A percentile compares a stretch with the other conserved stretches of the same genome.
phyloP scores from a whole-genome alignment of 805 yeast genomes.

The Kluyveromyces siamensis region DNA sequence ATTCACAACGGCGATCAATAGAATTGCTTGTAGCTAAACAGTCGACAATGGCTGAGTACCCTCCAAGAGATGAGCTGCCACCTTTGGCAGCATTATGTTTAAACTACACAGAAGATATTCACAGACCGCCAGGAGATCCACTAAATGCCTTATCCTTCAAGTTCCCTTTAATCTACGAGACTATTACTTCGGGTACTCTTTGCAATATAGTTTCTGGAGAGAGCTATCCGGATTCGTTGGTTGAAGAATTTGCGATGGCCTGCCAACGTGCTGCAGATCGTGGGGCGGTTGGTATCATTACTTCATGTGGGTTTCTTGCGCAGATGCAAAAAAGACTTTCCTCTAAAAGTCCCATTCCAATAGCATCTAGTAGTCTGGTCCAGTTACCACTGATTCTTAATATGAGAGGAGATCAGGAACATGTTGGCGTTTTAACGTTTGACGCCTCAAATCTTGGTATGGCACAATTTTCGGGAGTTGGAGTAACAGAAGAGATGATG shows the following conservation, averaged over 20 bases:
- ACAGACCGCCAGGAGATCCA: slow-evolving; percentile 29
- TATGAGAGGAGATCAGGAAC: slow-evolving; percentile 13
- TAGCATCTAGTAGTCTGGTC: slow-evolving; percentile 26
- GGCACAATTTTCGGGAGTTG: slow-evolving; percentile 25
- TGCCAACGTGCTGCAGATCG: slow-evolving; percentile 18
- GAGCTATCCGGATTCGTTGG: slow-evolving; percentile 18
- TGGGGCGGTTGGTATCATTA: slow-evolving; percentile 29
- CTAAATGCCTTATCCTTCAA: slow-evolving; percentile 16
- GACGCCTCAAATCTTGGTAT: slow-evolving; percentile 19
- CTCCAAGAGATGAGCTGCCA: slow-evolving; percentile 12
- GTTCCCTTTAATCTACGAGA: slow-evolving; percentile 21
- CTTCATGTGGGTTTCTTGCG: slow-evolving; percentile 31
- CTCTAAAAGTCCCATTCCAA: slow-evolving; percentile 21
- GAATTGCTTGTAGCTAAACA: too few species aligned
- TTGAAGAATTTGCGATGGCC: slow-evolving; percentile 22
- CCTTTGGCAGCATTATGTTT: slow-evolving; percentile 23
- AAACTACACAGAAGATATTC: slow-evolving; percentile 27
- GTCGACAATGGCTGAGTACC: slow-evolving; percentile 16
- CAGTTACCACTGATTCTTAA: slow-evolving; percentile 24
- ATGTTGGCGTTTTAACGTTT: slow-evolving; percentile 27
- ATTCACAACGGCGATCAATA: too few species aligned
- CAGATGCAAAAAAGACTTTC: slow-evolving; percentile 22
- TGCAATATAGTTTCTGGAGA: slow-evolving; percentile 20
- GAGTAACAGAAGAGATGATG: slow-evolving; percentile 18
- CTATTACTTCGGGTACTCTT: slow-evolving; percentile 19